Evolutionary conservation across 805 yeast genomes (phyloP).

Genomic region (Kregervanrija pseudodelftensis): DNA sequence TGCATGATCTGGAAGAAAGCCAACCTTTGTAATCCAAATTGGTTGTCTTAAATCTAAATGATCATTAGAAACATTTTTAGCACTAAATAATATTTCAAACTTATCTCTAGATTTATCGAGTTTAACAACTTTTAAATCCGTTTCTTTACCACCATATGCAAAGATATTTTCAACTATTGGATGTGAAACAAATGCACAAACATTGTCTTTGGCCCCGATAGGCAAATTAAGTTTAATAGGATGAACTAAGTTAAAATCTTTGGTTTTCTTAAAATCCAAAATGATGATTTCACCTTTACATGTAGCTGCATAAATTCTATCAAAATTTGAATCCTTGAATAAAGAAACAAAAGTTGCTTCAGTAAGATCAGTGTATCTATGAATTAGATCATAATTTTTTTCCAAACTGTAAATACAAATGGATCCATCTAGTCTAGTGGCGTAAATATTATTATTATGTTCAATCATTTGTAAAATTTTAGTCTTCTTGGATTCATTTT

Average conservation of each 20-base stretch:
- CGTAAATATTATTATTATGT: slow-evolving; percentile 31
- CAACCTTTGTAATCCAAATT: slow-evolving; percentile 62
- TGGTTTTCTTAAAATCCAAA: slow-evolving; percentile 4
- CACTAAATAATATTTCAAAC: slow-evolving; percentile 47
- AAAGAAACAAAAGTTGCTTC: slow-evolving; percentile 35
- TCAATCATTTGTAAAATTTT: slow-evolving; percentile 28
- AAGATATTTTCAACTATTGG: slow-evolving; percentile 34
- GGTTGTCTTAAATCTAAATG: slow-evolving; percentile 75
- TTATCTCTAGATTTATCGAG: slow-evolving; percentile 15
- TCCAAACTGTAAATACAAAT: slow-evolving; percentile 32
- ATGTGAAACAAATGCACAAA: slow-evolving; percentile 7
- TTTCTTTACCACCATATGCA: slow-evolving; percentile 85
- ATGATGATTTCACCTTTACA: slow-evolving; percentile 11
- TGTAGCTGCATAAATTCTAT: slow-evolving; percentile 5
- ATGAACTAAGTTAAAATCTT: slow-evolving; percentile 9
- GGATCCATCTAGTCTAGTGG: slow-evolving; percentile 37
- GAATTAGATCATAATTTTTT: slow-evolving; percentile 14
- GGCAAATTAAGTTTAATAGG: slow-evolving; percentile 30
- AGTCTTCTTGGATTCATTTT: slow-evolving; percentile 22
- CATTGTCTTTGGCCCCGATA: slow-evolving; percentile 27
- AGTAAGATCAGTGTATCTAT: slow-evolving; percentile 9
- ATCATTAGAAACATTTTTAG: slow-evolving; percentile 78
- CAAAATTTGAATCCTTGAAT: slow-evolving; percentile 9
- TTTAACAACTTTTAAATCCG: slow-evolving; percentile 49
- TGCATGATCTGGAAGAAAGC: slow-evolving; percentile 32